Percentiles rank a stretch among this genome's conserved stretches.
phyloP scores from a whole-genome alignment of 2,329 filamentous ascomycete genomes.

The Penicillium sp. region DNA sequence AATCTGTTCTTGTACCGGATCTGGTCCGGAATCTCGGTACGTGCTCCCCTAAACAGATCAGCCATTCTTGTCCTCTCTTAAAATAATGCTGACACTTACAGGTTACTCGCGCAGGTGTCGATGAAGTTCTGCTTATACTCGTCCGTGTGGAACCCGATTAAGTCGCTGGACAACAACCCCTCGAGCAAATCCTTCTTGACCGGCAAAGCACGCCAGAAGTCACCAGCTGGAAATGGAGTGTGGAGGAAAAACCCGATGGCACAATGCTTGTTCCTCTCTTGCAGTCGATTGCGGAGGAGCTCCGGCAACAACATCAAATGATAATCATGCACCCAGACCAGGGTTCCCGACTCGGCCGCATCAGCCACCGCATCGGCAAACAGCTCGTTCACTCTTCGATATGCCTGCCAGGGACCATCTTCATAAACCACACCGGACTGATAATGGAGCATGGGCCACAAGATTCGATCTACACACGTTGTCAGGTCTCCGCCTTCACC shows the following conservation, averaged over 20 bases:
- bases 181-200: conserved; percentile 80
- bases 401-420: conserved; percentile 83
- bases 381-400: conserved; percentile 82
- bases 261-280: conserved; percentile 71
- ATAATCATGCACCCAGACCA: conserved; percentile 97
- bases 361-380: conserved; percentile 83
- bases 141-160: conserved; percentile 98
- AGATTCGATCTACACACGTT: conserved; percentile 70
- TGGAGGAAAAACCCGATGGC: conserved; percentile 96
- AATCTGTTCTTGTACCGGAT: conserved; percentile 82
- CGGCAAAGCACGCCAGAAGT: conserved; percentile 89
- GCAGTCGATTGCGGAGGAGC: conserved; percentile 77
- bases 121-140: conserved; percentile 92
- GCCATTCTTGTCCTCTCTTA: background rate
- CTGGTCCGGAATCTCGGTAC: conserved; percentile 73
- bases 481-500: background rate
- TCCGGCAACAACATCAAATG: conserved; percentile 92
- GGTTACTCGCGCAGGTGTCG: conserved; percentile 81
- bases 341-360: conserved; percentile 79
- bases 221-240: conserved; percentile 88
- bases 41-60: conserved; percentile 33
- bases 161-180: conserved; percentile 81
- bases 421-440: conserved; percentile 94
- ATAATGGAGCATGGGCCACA: conserved; percentile 97
- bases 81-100: conserved; percentile 51